Percentiles rank a stretch among this genome's conserved stretches.
Conservation (phyloP, 345 rosid species). For the Cardamine resedifolia region DNA sequence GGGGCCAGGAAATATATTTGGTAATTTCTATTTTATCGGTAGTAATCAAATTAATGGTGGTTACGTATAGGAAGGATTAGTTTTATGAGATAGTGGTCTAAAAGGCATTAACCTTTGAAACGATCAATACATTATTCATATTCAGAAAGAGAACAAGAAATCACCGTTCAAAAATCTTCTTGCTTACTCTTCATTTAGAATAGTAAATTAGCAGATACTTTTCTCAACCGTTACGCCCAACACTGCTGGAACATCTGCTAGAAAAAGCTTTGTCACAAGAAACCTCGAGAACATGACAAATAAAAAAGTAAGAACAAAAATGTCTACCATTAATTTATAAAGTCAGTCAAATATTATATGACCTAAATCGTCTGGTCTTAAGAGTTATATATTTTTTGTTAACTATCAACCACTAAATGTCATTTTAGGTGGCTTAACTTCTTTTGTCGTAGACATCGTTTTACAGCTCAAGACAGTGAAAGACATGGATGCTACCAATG, state of each 20-base stretch:
- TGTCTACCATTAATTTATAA: conserved; percentile 24
- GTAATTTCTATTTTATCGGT: conserved; percentile 20
- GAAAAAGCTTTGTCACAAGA: conserved; percentile 28
- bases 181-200: conserved; percentile 37
- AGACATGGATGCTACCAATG: conserved; percentile 16
- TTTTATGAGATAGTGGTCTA: conserved; percentile 29
- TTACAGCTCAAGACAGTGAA: conserved; percentile 31
- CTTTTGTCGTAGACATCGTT: conserved; percentile 36
- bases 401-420: conserved; percentile 38
- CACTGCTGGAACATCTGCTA: conserved; percentile 36
- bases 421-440: conserved; percentile 41
- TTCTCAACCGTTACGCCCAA: conserved; percentile 78
- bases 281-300: conserved; percentile 40
- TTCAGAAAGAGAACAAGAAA: conserved; percentile 26
- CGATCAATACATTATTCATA: conserved; percentile 29
- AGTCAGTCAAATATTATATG: conserved; percentile 30
- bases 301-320: conserved; percentile 27
- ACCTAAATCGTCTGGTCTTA: conserved; percentile 26
- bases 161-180: conserved; percentile 39
- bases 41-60: conserved; percentile 18
- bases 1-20: conserved; percentile 27
- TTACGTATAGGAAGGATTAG: conserved; percentile 27
- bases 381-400: conserved; percentile 19
- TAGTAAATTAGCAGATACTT: conserved; percentile 35
- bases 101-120: conserved; percentile 20